Evolutionary conservation across 2,329 filamentous ascomycete species (phyloP).

Genomic region (Pseudonectria foliicola): DNA sequence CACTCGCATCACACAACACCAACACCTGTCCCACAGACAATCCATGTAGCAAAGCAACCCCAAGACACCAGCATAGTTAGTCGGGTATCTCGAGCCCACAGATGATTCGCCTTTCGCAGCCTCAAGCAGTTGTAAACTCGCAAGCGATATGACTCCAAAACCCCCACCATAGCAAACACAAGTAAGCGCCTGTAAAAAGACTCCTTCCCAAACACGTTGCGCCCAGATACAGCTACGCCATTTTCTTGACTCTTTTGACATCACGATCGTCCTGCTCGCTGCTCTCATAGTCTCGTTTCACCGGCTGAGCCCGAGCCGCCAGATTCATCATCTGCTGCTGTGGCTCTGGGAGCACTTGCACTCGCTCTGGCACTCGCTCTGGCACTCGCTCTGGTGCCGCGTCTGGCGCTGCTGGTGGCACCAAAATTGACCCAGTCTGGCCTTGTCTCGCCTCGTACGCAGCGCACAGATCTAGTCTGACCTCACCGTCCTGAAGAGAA

Average conservation of each 20-base stretch:
- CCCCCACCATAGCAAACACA: conserved; percentile 1
- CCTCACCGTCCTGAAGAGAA: conserved; percentile 24
- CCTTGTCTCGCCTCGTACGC: conserved; percentile 11
- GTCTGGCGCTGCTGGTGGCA: too few species aligned
- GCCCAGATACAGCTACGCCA: conserved; percentile 3
- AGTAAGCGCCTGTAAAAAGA: conserved; percentile 1
- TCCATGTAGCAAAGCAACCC: too few species aligned
- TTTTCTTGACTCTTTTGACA: conserved; percentile 15
- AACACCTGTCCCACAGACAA: too few species aligned
- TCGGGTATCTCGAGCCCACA: conserved; percentile 19
- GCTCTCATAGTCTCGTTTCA: conserved; percentile 11
- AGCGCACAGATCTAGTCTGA: conserved; percentile 27
- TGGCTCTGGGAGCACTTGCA: too few species aligned
- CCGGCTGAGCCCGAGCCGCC: neutral
- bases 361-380: neutral
- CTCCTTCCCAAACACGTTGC: conserved; percentile 1
- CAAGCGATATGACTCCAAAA: neutral
- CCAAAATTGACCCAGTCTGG: too few species aligned
- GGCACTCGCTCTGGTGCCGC: conserved; percentile 7
- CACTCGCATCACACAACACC: too few species aligned
- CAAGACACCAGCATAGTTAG: conserved; percentile 1
- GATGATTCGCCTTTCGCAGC: conserved; percentile 7
- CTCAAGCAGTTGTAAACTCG: conserved; percentile 2
- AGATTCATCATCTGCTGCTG: too few species aligned
- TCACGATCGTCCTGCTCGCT: conserved; percentile 6